Evolutionary conservation across 1,284 basidiomycete species (phyloP).

Genomic region (Polyporus tsugae): DNA sequence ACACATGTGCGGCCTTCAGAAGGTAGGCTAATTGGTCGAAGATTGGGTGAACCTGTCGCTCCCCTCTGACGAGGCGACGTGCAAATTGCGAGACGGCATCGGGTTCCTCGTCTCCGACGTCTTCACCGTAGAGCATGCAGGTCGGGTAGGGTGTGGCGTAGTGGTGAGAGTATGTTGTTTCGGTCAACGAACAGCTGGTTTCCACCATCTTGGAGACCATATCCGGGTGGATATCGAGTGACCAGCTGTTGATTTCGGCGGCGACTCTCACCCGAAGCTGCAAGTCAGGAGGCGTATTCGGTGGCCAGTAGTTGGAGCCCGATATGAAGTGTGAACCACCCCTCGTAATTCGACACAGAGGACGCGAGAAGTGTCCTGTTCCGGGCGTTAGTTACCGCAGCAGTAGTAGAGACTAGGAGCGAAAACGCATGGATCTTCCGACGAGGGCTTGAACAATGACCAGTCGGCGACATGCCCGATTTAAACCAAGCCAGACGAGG

Average conservation of each 20-base stretch:
- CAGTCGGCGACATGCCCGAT: background rate
- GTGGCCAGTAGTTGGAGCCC: constrained; percentile 14
- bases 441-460: background rate
- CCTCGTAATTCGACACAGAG: background rate
- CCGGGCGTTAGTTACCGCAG: background rate
- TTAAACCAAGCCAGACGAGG: background rate
- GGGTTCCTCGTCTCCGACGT: constrained; percentile 27
- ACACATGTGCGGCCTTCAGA: constrained; percentile 27
- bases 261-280: constrained; percentile 18
- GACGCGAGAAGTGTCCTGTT: background rate
- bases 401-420: too few relatives aligned
- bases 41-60: constrained; percentile 26
- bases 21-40: constrained; percentile 28
- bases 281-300: constrained; percentile 13
- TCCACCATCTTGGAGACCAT: constrained; percentile 29
- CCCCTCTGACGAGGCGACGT: constrained; percentile 26
- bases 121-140: constrained; percentile 34
- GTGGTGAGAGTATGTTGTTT: constrained; percentile 28
- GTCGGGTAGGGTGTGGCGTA: constrained; percentile 32
- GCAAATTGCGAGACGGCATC: constrained; percentile 29
- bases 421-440: background rate
- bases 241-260: constrained; percentile 22
- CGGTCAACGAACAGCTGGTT: constrained; percentile 29
- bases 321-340: constrained; percentile 18
- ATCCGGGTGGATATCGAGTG: constrained; percentile 11